Percentiles rank a stretch among this genome's conserved stretches.
These are phyloP conservation scores for Narthecium ossifragum DNA, from an alignment of 106 monocot species.

Conservation along the genomic window DNA sequence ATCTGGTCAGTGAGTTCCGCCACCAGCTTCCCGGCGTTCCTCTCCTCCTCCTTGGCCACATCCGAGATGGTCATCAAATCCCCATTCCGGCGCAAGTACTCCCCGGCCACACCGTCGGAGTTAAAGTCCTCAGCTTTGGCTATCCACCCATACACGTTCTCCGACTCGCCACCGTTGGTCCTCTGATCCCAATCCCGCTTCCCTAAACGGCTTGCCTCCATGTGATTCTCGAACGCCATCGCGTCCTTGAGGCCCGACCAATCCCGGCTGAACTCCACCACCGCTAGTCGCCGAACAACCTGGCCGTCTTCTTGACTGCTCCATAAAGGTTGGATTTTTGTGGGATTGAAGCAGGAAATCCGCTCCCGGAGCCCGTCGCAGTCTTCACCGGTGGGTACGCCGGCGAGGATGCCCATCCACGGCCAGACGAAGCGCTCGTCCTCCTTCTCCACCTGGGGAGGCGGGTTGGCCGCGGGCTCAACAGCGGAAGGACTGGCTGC, in stretches of 20 bases:
- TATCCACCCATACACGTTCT: slow-evolving; percentile 44
- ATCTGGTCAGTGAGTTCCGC: slow-evolving; percentile 29
- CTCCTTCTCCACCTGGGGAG: not conserved
- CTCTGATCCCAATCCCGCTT: slow-evolving; percentile 34
- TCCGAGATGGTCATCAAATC: slow-evolving; percentile 37
- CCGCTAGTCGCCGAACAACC: not conserved
- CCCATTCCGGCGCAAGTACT: slow-evolving; percentile 16
- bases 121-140: slow-evolving; percentile 35
- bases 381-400: slow-evolving; percentile 11
- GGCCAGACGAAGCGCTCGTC: slow-evolving; percentile 58
- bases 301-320: not conserved
- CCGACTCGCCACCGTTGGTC: not conserved
- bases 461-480: not conserved
- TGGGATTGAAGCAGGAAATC: slow-evolving; percentile 31
- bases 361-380: slow-evolving; percentile 11
- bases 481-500: too few species aligned
- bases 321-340: slow-evolving; percentile 14
- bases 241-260: slow-evolving; percentile 63
- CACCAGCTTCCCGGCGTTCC: slow-evolving; percentile 30
- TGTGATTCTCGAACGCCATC: slow-evolving; percentile 38
- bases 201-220: slow-evolving; percentile 15
- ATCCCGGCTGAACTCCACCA: slow-evolving; percentile 39
- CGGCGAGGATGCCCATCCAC: slow-evolving; percentile 49
- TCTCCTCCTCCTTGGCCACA: slow-evolving; percentile 20
- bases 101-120: slow-evolving; percentile 12